Evolutionary conservation across 164 flowering plant species (phyloP), one percentile per base, ranked within the genome.

Genomic region (Macadamia integrifolia): DNA sequence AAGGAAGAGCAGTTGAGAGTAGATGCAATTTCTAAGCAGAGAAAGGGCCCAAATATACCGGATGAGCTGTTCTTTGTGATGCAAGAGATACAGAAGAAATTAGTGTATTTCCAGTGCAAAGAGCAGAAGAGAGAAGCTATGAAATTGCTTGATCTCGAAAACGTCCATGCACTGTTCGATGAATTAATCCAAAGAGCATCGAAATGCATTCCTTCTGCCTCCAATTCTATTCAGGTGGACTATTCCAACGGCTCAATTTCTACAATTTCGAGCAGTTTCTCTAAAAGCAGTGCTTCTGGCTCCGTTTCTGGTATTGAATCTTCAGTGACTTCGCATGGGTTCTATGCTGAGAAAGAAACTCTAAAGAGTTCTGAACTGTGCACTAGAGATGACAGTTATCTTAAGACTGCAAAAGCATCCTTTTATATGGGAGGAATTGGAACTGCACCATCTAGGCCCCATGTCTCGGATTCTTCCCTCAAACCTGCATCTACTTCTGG

Each of bases 371-470:
- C 75, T 3, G 81, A 81, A 65, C 67, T 78, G 72, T 74, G 81
- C 70, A 74, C 80, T 49, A 88, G 80, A 68, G 97, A 91, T 69
- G 97, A 88, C 61, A 85, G 79, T 65, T 91, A 71, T 72, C 65
- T 91, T 56, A 81, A 68, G 76, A 85, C 78, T 71, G 35, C 83
- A 5, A 87, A 85, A 68, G 28, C 82, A 0, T 32, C 74, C 1
- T 79, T 81, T 29, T 73, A 58, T 69, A 58, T 48, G 6, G 89
- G 81, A 68, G 85, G 88, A 46, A 69, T 78, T 77, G 81, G 80
- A 29, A 53, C n/a, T 28, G 68, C 43, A 65, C 50, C 79, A 1
- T 31, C 71, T 14, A 40, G 63, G 14, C 79, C 83, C 13, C 83
- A 72, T 69, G 80, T 80, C 13, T 60, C 68, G 23, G 86, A 83